Conservation (phyloP, 176 grass and related monocot genomes). For the Carex littledalei region DNA sequence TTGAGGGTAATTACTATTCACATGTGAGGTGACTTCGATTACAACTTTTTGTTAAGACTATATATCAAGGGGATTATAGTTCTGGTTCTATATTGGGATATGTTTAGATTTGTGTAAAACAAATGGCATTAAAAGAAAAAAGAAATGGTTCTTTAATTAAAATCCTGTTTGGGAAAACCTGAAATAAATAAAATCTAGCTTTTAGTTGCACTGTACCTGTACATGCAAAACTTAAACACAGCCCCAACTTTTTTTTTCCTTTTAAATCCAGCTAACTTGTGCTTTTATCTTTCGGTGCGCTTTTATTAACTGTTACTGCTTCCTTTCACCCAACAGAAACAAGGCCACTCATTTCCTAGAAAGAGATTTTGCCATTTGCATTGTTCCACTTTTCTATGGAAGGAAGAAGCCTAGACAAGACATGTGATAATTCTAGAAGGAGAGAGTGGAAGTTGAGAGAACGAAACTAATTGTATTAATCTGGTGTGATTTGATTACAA, state of each 20-base stretch:
- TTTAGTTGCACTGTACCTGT: neutral
- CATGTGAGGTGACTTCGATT: neutral
- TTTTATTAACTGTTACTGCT: neutral
- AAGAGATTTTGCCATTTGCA: neutral
- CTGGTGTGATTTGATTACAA: no score
- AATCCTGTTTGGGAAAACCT: neutral
- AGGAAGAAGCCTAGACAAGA: neutral
- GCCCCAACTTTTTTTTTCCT: neutral
- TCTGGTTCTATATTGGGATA: neutral
- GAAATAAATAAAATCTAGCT: neutral
- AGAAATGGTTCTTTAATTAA: neutral
- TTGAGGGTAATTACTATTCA: neutral
- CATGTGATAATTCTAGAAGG: neutral
- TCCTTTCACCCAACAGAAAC: constrained; percentile 6
- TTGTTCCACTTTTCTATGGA: neutral
- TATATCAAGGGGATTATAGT: neutral
- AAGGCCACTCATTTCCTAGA: neutral
- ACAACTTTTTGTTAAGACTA: neutral
- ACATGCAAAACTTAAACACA: neutral
- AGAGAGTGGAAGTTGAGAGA: no score
- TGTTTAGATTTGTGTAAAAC: neutral
- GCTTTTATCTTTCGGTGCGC: neutral
- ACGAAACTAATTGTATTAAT: no score
- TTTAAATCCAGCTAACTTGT: constrained; percentile 2
- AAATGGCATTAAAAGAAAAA: neutral